A percentile compares a stretch with the other conserved stretches of the same genome.
These are phyloP conservation scores for Botrytis squamosa DNA, from an alignment of 2,329 filamentous ascomycete species.

Conservation along the genomic window DNA sequence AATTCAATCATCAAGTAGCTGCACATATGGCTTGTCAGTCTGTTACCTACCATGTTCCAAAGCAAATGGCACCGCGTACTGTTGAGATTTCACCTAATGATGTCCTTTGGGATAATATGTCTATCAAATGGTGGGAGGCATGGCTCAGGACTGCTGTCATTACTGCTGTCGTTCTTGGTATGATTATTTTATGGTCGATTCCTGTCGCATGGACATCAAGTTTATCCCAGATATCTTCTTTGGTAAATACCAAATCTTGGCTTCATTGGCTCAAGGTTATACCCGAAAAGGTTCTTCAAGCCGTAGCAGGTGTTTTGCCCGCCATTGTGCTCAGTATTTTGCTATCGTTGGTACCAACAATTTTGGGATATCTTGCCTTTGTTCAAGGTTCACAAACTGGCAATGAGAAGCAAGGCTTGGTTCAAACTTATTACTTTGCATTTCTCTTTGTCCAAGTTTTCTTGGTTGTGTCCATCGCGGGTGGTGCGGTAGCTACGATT, in stretches of 20 bases:
- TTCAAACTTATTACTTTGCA: conserved; percentile 88
- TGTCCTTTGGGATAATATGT: conserved; percentile 97
- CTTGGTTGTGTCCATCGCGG: conserved; percentile 83
- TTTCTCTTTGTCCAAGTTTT: conserved; percentile 97
- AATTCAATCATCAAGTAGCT: conserved; percentile 96
- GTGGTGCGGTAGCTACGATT: conserved; percentile 66
- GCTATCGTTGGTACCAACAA: conserved; percentile 75
- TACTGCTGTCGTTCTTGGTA: conserved; percentile 62
- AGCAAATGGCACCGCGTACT: conserved; percentile 86
- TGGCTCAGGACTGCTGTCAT: conserved; percentile 64
- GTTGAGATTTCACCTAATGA: conserved; percentile 94
- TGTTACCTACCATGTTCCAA: conserved; percentile 84
- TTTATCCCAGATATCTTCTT: conserved; percentile 70
- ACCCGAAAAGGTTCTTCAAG: conserved; percentile 62
- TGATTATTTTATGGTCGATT: conserved; percentile 87
- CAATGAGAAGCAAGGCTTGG: conserved; percentile 73
- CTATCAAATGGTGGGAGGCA: conserved; percentile 88
- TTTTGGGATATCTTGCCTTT: conserved; percentile 70
- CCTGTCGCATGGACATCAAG: conserved; percentile 86
- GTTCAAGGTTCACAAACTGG: conserved; percentile 82
- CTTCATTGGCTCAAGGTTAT: conserved; percentile 66
- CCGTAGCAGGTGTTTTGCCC: conserved; percentile 82
- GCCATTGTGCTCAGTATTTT: conserved; percentile 73
- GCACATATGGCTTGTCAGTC: conserved; percentile 98
- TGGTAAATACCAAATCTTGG: conserved; percentile 67